Evolutionary conservation across 768 basidiomycete genomes (phyloP).

Genomic region (Macrolepiota dolichaula): DNA sequence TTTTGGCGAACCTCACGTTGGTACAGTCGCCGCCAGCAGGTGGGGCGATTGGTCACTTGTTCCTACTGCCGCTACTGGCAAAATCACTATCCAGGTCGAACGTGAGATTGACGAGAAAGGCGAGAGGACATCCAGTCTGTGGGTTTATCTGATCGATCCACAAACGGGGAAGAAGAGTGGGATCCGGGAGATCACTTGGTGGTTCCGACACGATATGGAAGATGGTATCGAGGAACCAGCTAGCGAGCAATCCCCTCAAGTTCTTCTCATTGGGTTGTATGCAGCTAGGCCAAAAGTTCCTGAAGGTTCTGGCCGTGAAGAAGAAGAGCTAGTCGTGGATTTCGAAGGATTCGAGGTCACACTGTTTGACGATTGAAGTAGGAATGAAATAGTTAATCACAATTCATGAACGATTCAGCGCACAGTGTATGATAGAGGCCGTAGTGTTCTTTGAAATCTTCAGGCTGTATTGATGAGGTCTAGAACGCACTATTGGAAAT

Average conservation of each 20-base stretch:
- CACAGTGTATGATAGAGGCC: too few species aligned
- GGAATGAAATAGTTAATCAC: neutral
- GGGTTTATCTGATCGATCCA: conserved; percentile 27
- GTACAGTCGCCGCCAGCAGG: conserved; percentile 26
- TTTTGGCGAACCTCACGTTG: conserved; percentile 24
- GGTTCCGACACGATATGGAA: conserved; percentile 26
- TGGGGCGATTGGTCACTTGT: conserved; percentile 32
- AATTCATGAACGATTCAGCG: neutral
- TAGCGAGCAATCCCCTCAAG: conserved; percentile 10
- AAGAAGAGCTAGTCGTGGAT: conserved; percentile 24
- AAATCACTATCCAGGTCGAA: conserved; percentile 26
- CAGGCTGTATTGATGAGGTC: too few species aligned
- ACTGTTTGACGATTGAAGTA: conserved; percentile 25
- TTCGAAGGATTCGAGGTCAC: conserved; percentile 27
- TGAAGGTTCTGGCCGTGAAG: conserved; percentile 22
- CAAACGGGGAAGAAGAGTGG: conserved; percentile 28
- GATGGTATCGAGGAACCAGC: neutral
- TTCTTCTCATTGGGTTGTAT: conserved; percentile 25
- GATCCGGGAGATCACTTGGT: conserved; percentile 30
- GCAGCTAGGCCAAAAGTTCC: conserved; percentile 26
- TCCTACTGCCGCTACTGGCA: conserved; percentile 21
- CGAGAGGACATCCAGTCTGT: conserved; percentile 23
- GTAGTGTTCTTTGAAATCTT: too few species aligned
- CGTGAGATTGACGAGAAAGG: conserved; percentile 25
- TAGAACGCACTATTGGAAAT: too few species aligned